Percentiles rank a stretch among this genome's conserved stretches.
These are phyloP conservation scores for Diaporthe vexans DNA, from an alignment of 2,329 filamentous ascomycete genomes.

Conservation along the genomic window DNA sequence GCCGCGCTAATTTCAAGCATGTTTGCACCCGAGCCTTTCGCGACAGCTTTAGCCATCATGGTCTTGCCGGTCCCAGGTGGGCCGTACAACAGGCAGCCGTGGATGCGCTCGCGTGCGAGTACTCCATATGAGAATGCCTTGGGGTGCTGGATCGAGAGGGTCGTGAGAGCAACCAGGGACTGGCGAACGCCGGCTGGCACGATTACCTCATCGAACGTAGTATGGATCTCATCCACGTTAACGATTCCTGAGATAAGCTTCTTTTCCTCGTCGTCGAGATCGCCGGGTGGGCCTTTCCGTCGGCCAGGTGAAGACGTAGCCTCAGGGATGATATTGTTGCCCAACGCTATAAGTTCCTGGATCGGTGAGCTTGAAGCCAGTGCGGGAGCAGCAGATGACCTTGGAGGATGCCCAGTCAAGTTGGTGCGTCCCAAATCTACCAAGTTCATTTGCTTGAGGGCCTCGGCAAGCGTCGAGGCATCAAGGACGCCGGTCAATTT, in stretches of 20 bases:
- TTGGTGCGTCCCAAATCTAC: constrained; percentile 27
- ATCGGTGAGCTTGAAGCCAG: constrained; percentile 52
- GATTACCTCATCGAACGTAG: constrained; percentile 90
- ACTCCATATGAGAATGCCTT: constrained; percentile 98
- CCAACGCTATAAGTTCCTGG: constrained; percentile 34
- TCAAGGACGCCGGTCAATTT: constrained; percentile 33
- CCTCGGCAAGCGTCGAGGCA: constrained; percentile 44
- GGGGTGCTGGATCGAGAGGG: constrained; percentile 86
- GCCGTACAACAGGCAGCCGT: constrained; percentile 89
- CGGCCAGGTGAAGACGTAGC: constrained; percentile 44
- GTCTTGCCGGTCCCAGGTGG: constrained; percentile 87
- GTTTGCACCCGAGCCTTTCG: constrained; percentile 76
- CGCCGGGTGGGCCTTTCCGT: constrained; percentile 32
- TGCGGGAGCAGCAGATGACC: constrained; percentile 50
- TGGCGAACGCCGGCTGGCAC: constrained; percentile 86
- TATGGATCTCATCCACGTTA: constrained; percentile 84
- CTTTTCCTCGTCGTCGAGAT: constrained; percentile 83
- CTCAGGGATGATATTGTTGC: constrained; percentile 39
- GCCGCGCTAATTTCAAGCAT: constrained; percentile 92
- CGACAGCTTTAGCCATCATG: constrained; percentile 77
- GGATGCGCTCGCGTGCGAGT: constrained; percentile 89
- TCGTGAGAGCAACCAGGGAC: constrained; percentile 89
- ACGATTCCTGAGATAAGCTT: constrained; percentile 86
- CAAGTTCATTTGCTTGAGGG: constrained; percentile 46
- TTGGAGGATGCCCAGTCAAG: constrained; percentile 6